These are phyloP conservation scores for Epichloe festucae DNA, from an alignment of 2,329 filamentous ascomycete species.

Conservation along the genomic window DNA sequence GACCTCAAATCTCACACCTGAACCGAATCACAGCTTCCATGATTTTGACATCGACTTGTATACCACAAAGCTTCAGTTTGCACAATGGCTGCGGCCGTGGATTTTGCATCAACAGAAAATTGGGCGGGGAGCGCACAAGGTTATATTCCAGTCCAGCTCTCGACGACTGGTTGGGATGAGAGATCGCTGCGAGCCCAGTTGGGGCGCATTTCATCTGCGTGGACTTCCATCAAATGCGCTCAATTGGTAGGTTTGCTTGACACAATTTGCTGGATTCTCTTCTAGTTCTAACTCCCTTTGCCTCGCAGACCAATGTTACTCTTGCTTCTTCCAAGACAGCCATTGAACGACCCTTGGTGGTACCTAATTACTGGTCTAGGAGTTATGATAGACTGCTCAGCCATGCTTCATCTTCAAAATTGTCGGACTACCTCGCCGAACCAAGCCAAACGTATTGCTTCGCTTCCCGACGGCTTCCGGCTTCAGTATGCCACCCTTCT, in stretches of 20 bases:
- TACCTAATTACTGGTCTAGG: constrained; percentile 1
- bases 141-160: constrained; percentile 21
- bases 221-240: not conserved
- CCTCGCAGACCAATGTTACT: not conserved
- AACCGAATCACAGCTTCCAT: constrained; percentile 32
- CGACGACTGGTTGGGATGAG: constrained; percentile 15
- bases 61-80: constrained; percentile 31
- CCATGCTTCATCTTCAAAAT: not conserved
- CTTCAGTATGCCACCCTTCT: not conserved
- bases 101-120: constrained; percentile 30
- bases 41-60: constrained; percentile 31
- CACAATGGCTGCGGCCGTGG: constrained; percentile 42
- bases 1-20: not conserved
- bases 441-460: not conserved
- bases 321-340: not conserved
- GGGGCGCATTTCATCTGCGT: constrained; percentile 23
- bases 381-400: not conserved
- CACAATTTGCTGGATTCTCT: not conserved
- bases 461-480: constrained; percentile 6
- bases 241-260: not conserved
- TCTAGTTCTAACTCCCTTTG: not conserved
- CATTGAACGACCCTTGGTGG: not conserved
- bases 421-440: not conserved
- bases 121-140: constrained; percentile 28
- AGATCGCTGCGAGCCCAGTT: constrained; percentile 22